Conservation (phyloP, 106 monocot species). For the Dendrobium officinale region DNA sequence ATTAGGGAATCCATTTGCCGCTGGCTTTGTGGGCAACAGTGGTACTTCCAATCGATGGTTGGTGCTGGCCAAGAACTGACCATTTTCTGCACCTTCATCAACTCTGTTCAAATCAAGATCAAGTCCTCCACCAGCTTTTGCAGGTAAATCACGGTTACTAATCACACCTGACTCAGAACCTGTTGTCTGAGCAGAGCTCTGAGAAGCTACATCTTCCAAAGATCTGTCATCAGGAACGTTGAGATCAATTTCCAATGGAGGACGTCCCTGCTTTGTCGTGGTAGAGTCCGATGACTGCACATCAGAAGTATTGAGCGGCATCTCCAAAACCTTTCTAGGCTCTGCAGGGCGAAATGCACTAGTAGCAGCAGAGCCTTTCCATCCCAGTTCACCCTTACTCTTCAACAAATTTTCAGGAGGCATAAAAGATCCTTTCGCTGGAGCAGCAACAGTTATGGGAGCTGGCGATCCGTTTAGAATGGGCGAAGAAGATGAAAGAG, state of each 20-base stretch:
- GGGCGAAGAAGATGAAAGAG: conserved; percentile 16
- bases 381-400: conserved; percentile 55
- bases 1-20: conserved; percentile 16
- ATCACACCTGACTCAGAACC: conserved; percentile 30
- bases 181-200: conserved; percentile 42
- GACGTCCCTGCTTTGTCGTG: conserved; percentile 37
- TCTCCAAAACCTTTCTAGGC: conserved; percentile 69
- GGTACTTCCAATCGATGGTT: conserved; percentile 34
- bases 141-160: conserved; percentile 19
- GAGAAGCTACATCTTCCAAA: conserved; percentile 50
- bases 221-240: conserved; percentile 66
- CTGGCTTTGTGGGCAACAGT: conserved; percentile 31
- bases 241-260: conserved; percentile 62
- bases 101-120: conserved; percentile 84
- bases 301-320: conserved; percentile 46
- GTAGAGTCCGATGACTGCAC: conserved; percentile 22
- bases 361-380: conserved; percentile 97
- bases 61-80: conserved; percentile 27
- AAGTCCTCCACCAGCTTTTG: conserved; percentile 32
- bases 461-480: conserved; percentile 24
- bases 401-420: conserved; percentile 57
- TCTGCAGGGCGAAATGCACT: conserved; percentile 95
- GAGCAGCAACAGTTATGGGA: conserved; percentile 59
- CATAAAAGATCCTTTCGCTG: conserved; percentile 78
- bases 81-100: conserved; percentile 57